Conservation (phyloP, 2,329 filamentous ascomycete genomes). For the Ophiostoma sp. region DNA sequence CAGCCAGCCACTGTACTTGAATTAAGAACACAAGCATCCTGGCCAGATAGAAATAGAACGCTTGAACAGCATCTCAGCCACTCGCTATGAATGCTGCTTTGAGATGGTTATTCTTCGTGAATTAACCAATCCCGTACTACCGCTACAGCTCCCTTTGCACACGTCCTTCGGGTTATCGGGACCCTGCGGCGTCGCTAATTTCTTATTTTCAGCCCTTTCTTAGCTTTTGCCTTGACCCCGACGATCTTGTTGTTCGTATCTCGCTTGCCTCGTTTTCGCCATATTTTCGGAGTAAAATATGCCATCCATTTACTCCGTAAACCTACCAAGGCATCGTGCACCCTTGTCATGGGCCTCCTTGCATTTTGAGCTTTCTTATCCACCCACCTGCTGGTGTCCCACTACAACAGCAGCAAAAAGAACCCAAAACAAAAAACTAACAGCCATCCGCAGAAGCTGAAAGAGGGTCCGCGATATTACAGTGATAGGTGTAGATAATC, state of each 20-base stretch:
- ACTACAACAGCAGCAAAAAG: not conserved
- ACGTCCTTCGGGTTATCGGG: not conserved
- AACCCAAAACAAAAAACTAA: not conserved
- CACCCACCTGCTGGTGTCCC: not conserved
- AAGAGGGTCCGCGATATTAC: not conserved
- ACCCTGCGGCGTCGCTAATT: not conserved
- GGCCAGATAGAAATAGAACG: not conserved
- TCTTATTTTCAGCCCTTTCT: slow-evolving; percentile 5
- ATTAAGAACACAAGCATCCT: not conserved
- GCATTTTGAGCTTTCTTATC: not conserved
- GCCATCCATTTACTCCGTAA: not conserved
- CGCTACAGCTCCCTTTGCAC: not conserved
- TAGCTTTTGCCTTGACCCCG: slow-evolving; percentile 5
- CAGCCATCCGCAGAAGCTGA: not conserved
- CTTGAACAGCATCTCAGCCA: not conserved
- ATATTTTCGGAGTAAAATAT: not conserved
- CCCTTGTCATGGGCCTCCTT: not conserved
- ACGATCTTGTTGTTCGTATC: not conserved
- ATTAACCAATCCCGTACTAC: not conserved
- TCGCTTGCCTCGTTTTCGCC: not conserved
- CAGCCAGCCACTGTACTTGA: not conserved
- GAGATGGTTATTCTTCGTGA: too few species aligned
- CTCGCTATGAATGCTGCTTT: not conserved
- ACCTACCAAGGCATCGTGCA: not conserved
- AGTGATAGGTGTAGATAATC: not conserved